Evolutionary conservation across 441 rosid genomes (phyloP).

Genomic region (Gossypium trilobum): DNA sequence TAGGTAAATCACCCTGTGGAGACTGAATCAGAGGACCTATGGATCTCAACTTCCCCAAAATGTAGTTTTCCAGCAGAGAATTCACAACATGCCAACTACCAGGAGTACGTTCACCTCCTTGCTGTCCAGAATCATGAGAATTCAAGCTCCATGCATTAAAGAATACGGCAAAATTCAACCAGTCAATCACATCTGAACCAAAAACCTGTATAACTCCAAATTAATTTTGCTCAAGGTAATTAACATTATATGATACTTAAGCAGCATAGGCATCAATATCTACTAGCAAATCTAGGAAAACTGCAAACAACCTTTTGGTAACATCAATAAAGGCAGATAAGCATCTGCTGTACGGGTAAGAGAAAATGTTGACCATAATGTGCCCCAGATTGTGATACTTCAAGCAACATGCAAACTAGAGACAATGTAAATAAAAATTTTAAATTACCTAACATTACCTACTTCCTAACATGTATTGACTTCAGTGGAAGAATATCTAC

Average conservation of each 20-base stretch:
- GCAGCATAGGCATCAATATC: background rate
- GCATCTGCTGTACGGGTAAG: background rate
- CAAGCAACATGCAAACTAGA: background rate
- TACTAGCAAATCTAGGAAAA: background rate
- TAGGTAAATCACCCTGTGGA: conserved; percentile 40
- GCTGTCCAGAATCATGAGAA: conserved; percentile 41
- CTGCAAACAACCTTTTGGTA: background rate
- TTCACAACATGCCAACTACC: conserved; percentile 46
- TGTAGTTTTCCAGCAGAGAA: conserved; percentile 45
- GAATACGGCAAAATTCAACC: conserved; percentile 80
- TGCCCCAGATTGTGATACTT: background rate
- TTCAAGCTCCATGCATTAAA: conserved; percentile 73
- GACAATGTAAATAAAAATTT: background rate
- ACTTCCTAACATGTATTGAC: background rate
- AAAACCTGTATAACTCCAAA: conserved; percentile 45
- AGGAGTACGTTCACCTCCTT: conserved; percentile 23
- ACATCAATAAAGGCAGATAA: background rate
- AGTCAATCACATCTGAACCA: conserved; percentile 60
- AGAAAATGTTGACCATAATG: background rate
- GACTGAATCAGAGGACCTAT: conserved; percentile 38
- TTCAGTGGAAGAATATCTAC: background rate
- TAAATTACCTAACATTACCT: background rate
- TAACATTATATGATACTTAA: background rate
- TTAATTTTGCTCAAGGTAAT: conserved; percentile 6
- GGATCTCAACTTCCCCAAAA: conserved; percentile 40